Conservation (phyloP, 2,329 filamentous ascomycete species). For the Neonectria hederae region DNA sequence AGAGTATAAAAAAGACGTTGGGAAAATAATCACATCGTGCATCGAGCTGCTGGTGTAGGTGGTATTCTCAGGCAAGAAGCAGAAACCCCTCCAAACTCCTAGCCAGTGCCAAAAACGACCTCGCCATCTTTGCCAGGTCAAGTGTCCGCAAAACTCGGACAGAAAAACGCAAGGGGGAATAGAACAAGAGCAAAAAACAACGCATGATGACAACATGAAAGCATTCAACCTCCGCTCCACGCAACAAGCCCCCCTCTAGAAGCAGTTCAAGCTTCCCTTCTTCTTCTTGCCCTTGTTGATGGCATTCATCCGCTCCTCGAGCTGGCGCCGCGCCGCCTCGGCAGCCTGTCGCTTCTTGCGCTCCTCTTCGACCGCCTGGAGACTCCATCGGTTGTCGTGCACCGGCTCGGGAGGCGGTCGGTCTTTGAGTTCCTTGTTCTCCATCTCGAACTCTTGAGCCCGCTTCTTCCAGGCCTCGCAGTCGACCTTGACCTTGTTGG, state of each 20-base stretch:
- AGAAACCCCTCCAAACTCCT: constrained; percentile 44
- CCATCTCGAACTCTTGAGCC: constrained; percentile 76
- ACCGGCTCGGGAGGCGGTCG: constrained; percentile 55
- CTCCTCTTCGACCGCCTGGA: constrained; percentile 96
- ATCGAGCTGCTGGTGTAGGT: constrained; percentile 42
- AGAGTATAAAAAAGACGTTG: constrained; percentile 29
- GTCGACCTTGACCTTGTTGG: constrained; percentile 90
- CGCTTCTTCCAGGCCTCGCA: constrained; percentile 92
- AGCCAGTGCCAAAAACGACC: constrained; percentile 42
- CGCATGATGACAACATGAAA: constrained; percentile 41
- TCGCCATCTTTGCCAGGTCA: constrained; percentile 30
- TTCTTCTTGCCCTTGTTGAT: constrained; percentile 92
- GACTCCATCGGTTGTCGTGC: constrained; percentile 70
- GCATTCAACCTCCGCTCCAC: constrained; percentile 19
- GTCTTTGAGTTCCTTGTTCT: constrained; percentile 73
- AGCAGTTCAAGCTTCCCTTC: constrained; percentile 96
- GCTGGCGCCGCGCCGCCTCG: constrained; percentile 85
- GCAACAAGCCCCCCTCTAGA: constrained; percentile 64
- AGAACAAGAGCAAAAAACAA: constrained; percentile 35
- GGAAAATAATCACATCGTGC: constrained; percentile 34
- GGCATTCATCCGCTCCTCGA: constrained; percentile 94
- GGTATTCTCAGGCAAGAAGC: constrained; percentile 33
- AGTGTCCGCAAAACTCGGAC: constrained; percentile 27
- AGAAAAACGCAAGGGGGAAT: constrained; percentile 39
- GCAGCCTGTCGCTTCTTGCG: constrained; percentile 90